phyloP scores from a whole-genome alignment of 2,329 filamentous ascomycete genomes.

The Diaporthe ilicicola region DNA sequence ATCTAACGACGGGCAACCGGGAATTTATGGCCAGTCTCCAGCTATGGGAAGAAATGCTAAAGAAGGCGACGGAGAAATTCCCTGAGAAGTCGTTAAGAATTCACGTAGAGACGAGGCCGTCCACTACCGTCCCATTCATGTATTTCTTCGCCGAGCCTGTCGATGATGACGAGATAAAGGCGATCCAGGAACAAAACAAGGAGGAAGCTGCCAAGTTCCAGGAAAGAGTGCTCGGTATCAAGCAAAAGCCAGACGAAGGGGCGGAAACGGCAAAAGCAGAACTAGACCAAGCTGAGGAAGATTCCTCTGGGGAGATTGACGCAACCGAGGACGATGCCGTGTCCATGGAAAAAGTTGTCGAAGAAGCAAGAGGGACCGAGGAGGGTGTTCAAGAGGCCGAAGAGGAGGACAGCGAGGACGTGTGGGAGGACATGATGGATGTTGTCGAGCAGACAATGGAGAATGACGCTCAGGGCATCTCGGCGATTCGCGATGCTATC shows the following conservation, averaged over 20 bases:
- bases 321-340: conserved; percentile 41
- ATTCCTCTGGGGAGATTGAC: conserved; percentile 33
- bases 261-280: conserved; percentile 11
- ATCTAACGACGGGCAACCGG: conserved; percentile 74
- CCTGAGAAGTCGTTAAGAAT: conserved; percentile 80
- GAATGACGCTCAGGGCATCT: conserved; percentile 62
- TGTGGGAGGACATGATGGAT: conserved; percentile 63
- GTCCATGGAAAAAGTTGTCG: conserved; percentile 36
- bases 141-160: conserved; percentile 93
- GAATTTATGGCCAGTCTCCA: conserved; percentile 87
- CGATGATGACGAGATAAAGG: conserved; percentile 72
- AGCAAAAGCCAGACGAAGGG: conserved; percentile 40
- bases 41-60: conserved; percentile 80
- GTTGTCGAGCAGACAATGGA: conserved; percentile 66
- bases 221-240: conserved; percentile 63
- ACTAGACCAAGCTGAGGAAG: conserved; percentile 35
- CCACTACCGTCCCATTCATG: conserved; percentile 69
- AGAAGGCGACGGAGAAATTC: conserved; percentile 78
- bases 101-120: conserved; percentile 79
- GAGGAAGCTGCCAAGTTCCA: conserved; percentile 76
- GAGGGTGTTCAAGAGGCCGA: conserved; percentile 31
- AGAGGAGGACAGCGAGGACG: conserved; percentile 44
- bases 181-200: conserved; percentile 75
- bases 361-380: conserved; percentile 32
- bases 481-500: conserved; percentile 61